phyloP scores from a whole-genome alignment of 495 filamentous ascomycete genomes.

The Hypoxylon fuscum region DNA sequence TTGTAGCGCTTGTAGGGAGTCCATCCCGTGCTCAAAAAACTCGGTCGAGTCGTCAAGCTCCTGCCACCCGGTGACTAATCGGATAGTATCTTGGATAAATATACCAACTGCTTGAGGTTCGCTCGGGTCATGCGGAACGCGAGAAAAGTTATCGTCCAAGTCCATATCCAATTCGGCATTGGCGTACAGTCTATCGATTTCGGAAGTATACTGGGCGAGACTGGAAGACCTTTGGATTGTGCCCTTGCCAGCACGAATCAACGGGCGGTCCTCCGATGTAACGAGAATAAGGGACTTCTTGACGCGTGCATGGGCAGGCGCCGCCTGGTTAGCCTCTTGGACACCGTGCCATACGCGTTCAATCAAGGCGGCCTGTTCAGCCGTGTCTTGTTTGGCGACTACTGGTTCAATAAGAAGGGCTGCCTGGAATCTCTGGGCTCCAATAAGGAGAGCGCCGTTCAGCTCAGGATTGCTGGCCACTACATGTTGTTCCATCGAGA shows the following conservation, averaged over 20 bases:
- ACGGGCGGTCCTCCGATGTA: conserved; percentile 42
- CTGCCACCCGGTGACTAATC: neutral
- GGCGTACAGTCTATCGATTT: conserved; percentile 49
- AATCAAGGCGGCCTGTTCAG: conserved; percentile 43
- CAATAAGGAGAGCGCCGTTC: conserved; percentile 52
- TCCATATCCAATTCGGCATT: conserved; percentile 31
- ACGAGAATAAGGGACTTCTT: conserved; percentile 52
- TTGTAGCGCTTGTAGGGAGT: conserved; percentile 52
- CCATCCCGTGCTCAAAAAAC: conserved; percentile 55
- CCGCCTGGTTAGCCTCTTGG: conserved; percentile 53
- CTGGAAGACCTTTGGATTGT: conserved; percentile 49
- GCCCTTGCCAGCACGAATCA: conserved; percentile 53
- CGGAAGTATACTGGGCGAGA: conserved; percentile 41
- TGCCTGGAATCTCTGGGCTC: conserved; percentile 52
- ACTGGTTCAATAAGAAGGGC: conserved; percentile 47
- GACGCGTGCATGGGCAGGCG: conserved; percentile 53
- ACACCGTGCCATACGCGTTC: conserved; percentile 55
- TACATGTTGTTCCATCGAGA: conserved; percentile 53
- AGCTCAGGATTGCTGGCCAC: conserved; percentile 49
- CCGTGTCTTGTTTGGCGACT: neutral
- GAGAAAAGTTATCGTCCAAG: neutral
- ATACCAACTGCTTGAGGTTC: neutral
- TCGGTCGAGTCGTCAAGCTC: conserved; percentile 34
- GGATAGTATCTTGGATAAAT: neutral
- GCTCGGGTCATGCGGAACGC: neutral